A percentile compares a stretch with the other conserved stretches of the same genome.
Conservation (phyloP, 2,329 filamentous ascomycete genomes). For the Paramyrothecium roridum region DNA sequence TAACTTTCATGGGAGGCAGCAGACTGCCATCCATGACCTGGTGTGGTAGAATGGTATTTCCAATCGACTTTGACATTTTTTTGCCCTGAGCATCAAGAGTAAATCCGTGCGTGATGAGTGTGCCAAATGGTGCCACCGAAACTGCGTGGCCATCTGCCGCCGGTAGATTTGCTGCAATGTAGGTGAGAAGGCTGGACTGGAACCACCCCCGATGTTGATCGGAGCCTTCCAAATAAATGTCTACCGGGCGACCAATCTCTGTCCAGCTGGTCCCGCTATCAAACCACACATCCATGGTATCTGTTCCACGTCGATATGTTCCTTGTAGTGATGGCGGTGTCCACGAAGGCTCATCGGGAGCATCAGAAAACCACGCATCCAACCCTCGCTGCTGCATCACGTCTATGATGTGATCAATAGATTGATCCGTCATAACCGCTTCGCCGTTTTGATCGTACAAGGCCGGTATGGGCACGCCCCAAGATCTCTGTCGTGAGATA, state of each 20-base stretch:
- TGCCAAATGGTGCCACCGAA: conserved; percentile 68
- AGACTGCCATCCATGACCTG: conserved; percentile 84
- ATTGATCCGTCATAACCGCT: conserved; percentile 75
- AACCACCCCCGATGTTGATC: conserved; percentile 99
- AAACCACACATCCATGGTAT: conserved; percentile 99
- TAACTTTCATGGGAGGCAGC: conserved; percentile 64
- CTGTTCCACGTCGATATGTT: conserved; percentile 70
- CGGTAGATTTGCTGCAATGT: conserved; percentile 61
- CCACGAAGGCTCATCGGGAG: conserved; percentile 73
- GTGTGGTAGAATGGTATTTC: conserved; percentile 77
- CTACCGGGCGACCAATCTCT: conserved; percentile 56
- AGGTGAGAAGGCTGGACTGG: conserved; percentile 89
- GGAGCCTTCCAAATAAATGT: conserved; percentile 89
- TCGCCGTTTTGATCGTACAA: conserved; percentile 72
- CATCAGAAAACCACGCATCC: conserved; percentile 94
- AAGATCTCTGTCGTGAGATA: conserved; percentile 91
- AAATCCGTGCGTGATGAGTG: conserved; percentile 93
- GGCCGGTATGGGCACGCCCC: conserved; percentile 95
- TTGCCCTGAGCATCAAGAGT: conserved; percentile 85
- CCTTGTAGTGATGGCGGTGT: conserved; percentile 61
- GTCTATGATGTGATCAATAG: conserved; percentile 79
- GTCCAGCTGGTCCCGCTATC: conserved; percentile 96
- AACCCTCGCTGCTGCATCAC: conserved; percentile 74
- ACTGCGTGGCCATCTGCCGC: conserved; percentile 20
- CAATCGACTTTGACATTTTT: conserved; percentile 98